A percentile compares a stretch with the other conserved stretches of the same genome.
Conservation (phyloP, 495 filamentous ascomycete genomes). For the Aspergillus kassunensis region DNA sequence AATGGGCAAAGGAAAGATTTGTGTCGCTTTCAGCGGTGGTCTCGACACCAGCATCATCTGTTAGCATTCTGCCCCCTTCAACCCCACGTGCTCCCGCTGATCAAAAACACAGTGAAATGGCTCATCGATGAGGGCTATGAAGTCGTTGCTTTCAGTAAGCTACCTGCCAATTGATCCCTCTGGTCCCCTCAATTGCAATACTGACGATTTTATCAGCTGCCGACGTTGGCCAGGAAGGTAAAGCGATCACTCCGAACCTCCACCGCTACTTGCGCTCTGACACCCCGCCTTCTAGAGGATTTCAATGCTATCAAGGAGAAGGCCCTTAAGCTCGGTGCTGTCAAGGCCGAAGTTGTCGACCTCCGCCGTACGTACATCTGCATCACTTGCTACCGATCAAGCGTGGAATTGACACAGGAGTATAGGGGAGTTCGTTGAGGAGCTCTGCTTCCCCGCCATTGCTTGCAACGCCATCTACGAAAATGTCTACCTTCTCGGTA, state of each 20-base stretch:
- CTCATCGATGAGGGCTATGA: constrained; percentile 67
- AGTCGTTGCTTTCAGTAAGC: constrained; percentile 60
- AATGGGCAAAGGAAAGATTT: constrained; percentile 27
- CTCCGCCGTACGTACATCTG: constrained; percentile 45
- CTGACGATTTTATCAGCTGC: constrained; percentile 39
- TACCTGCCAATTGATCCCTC: neutral
- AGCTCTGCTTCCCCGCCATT: constrained; percentile 84
- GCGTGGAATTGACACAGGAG: neutral
- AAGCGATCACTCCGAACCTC: neutral
- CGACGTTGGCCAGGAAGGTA: constrained; percentile 60
- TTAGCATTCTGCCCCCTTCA: constrained; percentile 3
- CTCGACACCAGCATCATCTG: constrained; percentile 66
- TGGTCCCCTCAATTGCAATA: neutral
- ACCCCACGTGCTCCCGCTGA: constrained; percentile 5
- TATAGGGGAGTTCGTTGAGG: constrained; percentile 66
- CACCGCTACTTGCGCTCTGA: constrained; percentile 11
- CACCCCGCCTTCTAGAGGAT: constrained; percentile 44
- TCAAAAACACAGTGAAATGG: constrained; percentile 47
- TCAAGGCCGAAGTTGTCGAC: constrained; percentile 42
- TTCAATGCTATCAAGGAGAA: constrained; percentile 59
- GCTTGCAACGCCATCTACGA: constrained; percentile 83
- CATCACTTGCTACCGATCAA: neutral
- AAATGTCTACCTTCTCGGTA: constrained; percentile 72
- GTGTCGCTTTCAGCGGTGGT: constrained; percentile 45
- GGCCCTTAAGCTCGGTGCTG: constrained; percentile 52